Evolutionary conservation across 2,329 filamentous ascomycete species (phyloP).

Genomic region (Aspergillus terreus): DNA sequence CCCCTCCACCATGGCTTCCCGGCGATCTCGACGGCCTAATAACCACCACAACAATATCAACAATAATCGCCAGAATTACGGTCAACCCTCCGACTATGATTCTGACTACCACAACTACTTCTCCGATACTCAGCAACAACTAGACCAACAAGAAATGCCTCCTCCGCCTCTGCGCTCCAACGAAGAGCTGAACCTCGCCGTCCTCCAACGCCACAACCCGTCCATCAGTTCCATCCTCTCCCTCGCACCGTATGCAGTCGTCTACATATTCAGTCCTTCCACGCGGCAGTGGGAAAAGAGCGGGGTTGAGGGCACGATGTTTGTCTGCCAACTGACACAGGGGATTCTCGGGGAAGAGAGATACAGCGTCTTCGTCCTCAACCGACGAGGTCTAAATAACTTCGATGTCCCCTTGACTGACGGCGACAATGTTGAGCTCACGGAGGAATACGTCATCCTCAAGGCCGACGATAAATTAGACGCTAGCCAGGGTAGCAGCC

Average conservation of each 20-base stretch:
- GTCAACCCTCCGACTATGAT: constrained; percentile 56
- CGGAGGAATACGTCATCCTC: constrained; percentile 59
- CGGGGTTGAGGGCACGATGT: constrained; percentile 81
- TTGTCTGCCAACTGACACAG: constrained; percentile 67
- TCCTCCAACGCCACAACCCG: constrained; percentile 77
- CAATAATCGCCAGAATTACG: constrained; percentile 15
- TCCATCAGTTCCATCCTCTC: constrained; percentile 69
- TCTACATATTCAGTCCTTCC: constrained; percentile 72
- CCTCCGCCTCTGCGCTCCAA: constrained; percentile 61
- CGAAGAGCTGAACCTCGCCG: constrained; percentile 80
- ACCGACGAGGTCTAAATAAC: constrained; percentile 68
- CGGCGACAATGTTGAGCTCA: constrained; percentile 61
- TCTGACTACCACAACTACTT: constrained; percentile 57
- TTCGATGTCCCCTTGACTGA: constrained; percentile 60
- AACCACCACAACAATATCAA: constrained; percentile 13
- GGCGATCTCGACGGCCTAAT: constrained; percentile 29
- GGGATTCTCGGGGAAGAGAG: constrained; percentile 43
- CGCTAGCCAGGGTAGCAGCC: neutral
- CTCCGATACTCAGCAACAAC: constrained; percentile 31
- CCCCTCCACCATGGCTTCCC: constrained; percentile 23
- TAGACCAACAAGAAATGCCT: constrained; percentile 25
- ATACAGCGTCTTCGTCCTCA: constrained; percentile 65
- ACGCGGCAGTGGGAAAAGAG: constrained; percentile 76
- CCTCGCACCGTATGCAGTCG: constrained; percentile 78
- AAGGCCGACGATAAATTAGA: constrained; percentile 39